phyloP scores from a whole-genome alignment of 108 stramenopile species.

The Cyclotella atomus region DNA sequence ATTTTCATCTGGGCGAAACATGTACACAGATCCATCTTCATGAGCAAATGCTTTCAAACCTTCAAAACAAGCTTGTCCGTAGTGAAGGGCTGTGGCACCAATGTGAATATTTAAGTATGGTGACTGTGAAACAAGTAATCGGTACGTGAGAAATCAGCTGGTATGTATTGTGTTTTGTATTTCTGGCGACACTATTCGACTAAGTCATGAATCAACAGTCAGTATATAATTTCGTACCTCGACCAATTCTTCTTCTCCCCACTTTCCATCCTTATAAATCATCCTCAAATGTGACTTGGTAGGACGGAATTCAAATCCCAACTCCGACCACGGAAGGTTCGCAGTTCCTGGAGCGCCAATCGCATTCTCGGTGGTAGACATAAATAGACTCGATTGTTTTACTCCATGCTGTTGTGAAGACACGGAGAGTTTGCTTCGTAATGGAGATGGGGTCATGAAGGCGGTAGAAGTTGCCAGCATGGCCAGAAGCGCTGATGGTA shows the following conservation, averaged over 20 bases:
- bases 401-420: slow-evolving; percentile 1
- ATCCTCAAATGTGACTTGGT: slow-evolving; percentile 89
- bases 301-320: slow-evolving; percentile 96
- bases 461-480: slow-evolving; percentile 17
- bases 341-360: slow-evolving; percentile 74
- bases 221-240: slow-evolving; percentile 47
- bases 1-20: slow-evolving; percentile 98
- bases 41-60: slow-evolving; percentile 98
- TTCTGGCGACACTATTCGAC: neutral
- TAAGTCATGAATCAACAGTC: neutral
- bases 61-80: slow-evolving; percentile 98
- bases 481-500: slow-evolving; percentile 18
- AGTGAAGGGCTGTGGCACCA: slow-evolving; percentile 97
- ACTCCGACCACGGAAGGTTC: slow-evolving; percentile 89
- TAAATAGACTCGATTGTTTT: slow-evolving; percentile 3
- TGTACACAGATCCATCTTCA: slow-evolving; percentile 89
- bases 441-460: slow-evolving; percentile 20
- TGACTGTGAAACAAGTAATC: slow-evolving; percentile 21
- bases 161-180: neutral
- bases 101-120: slow-evolving; percentile 94
- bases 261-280: slow-evolving; percentile 81
- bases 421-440: too few relatives aligned
- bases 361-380: slow-evolving; percentile 23
- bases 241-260: slow-evolving; percentile 76
- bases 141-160: too few relatives aligned